Evolutionary conservation across 345 rosid genomes (phyloP), one percentile per base, ranked within the genome.

Genomic region (Eucalyptus grandis): DNA sequence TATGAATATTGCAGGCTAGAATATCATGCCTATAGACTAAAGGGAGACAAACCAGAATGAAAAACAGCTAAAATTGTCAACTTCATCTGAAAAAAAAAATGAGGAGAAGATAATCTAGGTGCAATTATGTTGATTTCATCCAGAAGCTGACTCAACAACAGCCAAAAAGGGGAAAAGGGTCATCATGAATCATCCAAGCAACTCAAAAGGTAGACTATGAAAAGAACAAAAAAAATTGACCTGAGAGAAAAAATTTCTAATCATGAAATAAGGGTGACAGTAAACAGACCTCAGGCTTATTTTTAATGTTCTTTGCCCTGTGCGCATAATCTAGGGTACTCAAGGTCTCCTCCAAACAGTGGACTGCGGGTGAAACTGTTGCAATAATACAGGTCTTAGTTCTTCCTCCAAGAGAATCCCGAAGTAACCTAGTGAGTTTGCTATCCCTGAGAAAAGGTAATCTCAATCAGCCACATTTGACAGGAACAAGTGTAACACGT

Each of bases 381-480:
- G 99, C 99, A 92, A 98, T 98, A 88, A 98, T 96, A 93, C 99
- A 98, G 54, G 99, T 98, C 93, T 98, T 98, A 17, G 99, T 98
- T 94, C 99, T 95, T 93, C 99, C 99, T 11, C 99, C 99, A 51
- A 98, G 98, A 72, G 99, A 98, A 94, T 98, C 99, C 90, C 99
- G 99, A 88, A 98, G 96, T 90, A 98, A 92, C 87, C 99, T 94
- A n/a, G 99, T 98, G 88, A 98, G 98, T 94, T 98, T 98, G 93
- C 99, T 98, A 92, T 98, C 99, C 97, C 99, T 97, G 93, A 49
- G 11, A 40, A 77, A 77, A 77, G 85, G 30, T 40, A 2, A 77
- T 40, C 85, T 77, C 47, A 22, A 49, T 58, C 49, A 51, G 81
- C 90, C 81, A 90, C 40, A 90, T 82, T 85, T 81, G 30, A 86